Percentiles rank a stretch among this genome's conserved stretches.
phyloP scores from a whole-genome alignment of 1,139 yeast species.

The Geotrichum klebahnii region DNA sequence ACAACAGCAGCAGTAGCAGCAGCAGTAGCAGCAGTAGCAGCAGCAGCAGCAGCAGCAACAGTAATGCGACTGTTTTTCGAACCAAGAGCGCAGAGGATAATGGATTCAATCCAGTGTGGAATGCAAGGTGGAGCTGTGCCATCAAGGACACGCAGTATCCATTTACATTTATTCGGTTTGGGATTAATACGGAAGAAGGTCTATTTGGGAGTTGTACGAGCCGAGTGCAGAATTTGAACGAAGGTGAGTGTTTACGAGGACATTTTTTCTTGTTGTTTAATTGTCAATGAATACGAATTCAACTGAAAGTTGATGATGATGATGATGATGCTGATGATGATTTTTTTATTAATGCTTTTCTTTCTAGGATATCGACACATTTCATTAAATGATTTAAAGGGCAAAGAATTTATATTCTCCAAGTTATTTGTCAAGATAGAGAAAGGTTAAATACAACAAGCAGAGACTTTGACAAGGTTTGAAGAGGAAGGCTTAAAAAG shows the following conservation, averaged over 20 bases:
- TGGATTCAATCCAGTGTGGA: constrained; percentile 88
- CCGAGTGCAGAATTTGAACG: constrained; percentile 54
- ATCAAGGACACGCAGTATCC: constrained; percentile 43
- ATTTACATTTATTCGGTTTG: constrained; percentile 51
- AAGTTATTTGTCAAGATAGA: constrained; percentile 56
- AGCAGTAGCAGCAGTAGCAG: neutral
- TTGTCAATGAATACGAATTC: too few species aligned
- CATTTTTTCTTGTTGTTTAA: too few species aligned
- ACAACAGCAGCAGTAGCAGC: neutral
- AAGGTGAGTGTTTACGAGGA: constrained; percentile 46
- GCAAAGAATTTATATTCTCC: constrained; percentile 78
- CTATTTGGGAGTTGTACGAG: constrained; percentile 56
- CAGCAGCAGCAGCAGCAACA: constrained; percentile 1
- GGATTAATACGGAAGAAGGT: constrained; percentile 38
- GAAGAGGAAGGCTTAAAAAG: too few species aligned
- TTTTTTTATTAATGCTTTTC: neutral
- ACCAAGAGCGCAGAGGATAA: constrained; percentile 51
- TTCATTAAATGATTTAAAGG: constrained; percentile 67
- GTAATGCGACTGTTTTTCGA: too few species aligned
- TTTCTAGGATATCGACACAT: constrained; percentile 62
- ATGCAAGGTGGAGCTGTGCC: constrained; percentile 48
- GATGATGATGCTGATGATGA: neutral
- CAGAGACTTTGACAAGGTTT: too few species aligned
- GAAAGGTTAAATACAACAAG: constrained; percentile 3
- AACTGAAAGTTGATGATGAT: too few species aligned